Percentiles rank a stretch among this genome's conserved stretches.
Evolutionary conservation across 768 basidiomycete species (phyloP).

Genomic region (Wakefieldia striispora): DNA sequence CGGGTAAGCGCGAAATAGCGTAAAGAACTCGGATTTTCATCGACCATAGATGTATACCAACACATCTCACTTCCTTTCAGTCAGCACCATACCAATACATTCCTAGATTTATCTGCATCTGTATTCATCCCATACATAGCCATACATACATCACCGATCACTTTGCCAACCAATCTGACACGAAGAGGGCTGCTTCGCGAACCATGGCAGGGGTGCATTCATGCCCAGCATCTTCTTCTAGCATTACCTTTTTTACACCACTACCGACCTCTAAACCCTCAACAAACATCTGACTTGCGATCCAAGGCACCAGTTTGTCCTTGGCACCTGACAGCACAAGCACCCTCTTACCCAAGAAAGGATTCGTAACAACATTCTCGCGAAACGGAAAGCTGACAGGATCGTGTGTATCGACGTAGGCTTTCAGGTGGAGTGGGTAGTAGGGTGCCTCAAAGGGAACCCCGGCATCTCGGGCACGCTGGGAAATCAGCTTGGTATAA

Average conservation of each 20-base stretch:
- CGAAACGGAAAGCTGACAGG: slow-evolving; percentile 45
- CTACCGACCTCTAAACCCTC: slow-evolving; percentile 51
- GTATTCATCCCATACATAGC: not conserved
- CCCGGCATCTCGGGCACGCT: slow-evolving; percentile 48
- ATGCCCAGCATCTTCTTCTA: slow-evolving; percentile 61
- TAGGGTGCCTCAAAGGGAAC: slow-evolving; percentile 49
- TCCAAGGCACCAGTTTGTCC: slow-evolving; percentile 69
- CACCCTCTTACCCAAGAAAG: slow-evolving; percentile 70
- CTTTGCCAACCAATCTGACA: slow-evolving; percentile 24
- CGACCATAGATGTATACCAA: not conserved
- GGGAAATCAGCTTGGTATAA: slow-evolving; percentile 52
- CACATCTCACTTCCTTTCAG: not conserved
- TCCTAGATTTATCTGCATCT: not conserved
- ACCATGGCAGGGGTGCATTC: slow-evolving; percentile 62
- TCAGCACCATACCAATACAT: not conserved
- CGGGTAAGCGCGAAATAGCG: slow-evolving; percentile 20
- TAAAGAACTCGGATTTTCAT: not conserved
- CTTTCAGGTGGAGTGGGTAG: slow-evolving; percentile 53
- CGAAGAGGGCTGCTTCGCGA: slow-evolving; percentile 36
- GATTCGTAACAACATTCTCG: slow-evolving; percentile 41
- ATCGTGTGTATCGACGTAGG: slow-evolving; percentile 45
- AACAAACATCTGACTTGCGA: slow-evolving; percentile 54
- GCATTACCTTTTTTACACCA: slow-evolving; percentile 55
- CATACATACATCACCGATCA: slow-evolving; percentile 1
- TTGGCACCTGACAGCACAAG: slow-evolving; percentile 66